Evolutionary conservation across 805 yeast species (phyloP), one percentile per base, ranked within the genome.

Genomic region (Saturnispora diversa): DNA sequence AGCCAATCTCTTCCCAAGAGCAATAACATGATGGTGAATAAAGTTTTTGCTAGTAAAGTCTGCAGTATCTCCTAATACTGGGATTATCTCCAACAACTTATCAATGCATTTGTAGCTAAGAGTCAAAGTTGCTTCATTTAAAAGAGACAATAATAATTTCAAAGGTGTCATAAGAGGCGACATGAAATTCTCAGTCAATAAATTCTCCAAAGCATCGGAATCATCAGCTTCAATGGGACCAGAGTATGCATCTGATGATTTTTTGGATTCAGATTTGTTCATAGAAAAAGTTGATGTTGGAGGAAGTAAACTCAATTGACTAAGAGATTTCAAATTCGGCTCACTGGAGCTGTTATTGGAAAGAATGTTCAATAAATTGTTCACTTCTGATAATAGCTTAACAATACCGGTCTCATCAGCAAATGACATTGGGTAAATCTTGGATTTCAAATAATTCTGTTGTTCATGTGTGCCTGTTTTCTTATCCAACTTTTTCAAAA

Each of bases 401-500:
- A 74, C 62, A 16, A 84, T 66, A 12, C 77, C 84, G 2, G 65
- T 44, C 42, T 81, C 92, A 52, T 81, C 76, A 9, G 94, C 84
- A 61, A 88, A 87, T 2, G 84, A 79, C 37, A 84, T 65, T 4
- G 88, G 84, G 45, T 74, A 66, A 24, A 87, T 76, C 51, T 90
- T 75, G 1, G 90, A 72, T 22, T 70, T 59, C 42, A 86, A 63
- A 49, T 75, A 80, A n/a, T 68, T 58, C 20, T 65, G 63, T 51
- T 78, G 82, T 37, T 72, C 71, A 39, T 60, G 58, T 0, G 83
- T 74, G 6, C 83, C 82, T 21, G 74, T 66, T 58, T 86, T 86
- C 65, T 90, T 90, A 60, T 90, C 97, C 51, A 88, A 68, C 54
- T 88, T 88, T 64, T 88, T 88, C 54, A 90, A 66, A 48, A 90